Percentiles rank a stretch among this genome's conserved stretches.
Conservation (phyloP, 2,329 filamentous ascomycete species). For the Hirsutella rhossiliensis region DNA sequence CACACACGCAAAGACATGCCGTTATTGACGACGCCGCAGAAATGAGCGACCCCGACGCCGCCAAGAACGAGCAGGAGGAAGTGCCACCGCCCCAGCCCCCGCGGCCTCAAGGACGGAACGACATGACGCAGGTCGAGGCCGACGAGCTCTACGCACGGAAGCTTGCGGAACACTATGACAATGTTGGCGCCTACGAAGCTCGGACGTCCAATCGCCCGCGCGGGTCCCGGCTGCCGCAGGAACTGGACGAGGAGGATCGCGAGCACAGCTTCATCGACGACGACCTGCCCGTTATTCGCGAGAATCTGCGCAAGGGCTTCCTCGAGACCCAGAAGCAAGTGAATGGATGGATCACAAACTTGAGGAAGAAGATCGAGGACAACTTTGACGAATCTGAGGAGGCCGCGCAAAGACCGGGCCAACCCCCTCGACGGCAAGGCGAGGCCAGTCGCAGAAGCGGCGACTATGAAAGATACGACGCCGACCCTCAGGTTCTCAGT, state of each 20-base stretch:
- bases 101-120: constrained; percentile 51
- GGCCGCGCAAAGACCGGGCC: constrained; percentile 14
- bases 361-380: constrained; percentile 90
- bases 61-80: constrained; percentile 37
- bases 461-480: constrained; percentile 87
- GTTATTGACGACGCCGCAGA: constrained; percentile 27
- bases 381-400: constrained; percentile 63
- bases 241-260: constrained; percentile 41
- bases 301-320: constrained; percentile 91
- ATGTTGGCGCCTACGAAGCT: constrained; percentile 43
- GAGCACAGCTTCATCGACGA: constrained; percentile 94
- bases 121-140: constrained; percentile 72
- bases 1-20: not conserved
- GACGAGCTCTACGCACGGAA: constrained; percentile 89
- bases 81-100: constrained; percentile 66
- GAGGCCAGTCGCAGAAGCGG: constrained; percentile 61
- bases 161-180: constrained; percentile 82
- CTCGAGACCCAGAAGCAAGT: constrained; percentile 86
- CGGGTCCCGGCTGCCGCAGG: constrained; percentile 27
- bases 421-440: constrained; percentile 37
- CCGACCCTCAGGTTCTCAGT: constrained; percentile 78
- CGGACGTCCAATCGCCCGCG: constrained; percentile 35
- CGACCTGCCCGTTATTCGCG: constrained; percentile 82
- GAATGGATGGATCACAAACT: constrained; percentile 80
- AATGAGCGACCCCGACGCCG: constrained; percentile 69